Conservation (phyloP, 345 rosid species). For the Microcos paniculata region DNA sequence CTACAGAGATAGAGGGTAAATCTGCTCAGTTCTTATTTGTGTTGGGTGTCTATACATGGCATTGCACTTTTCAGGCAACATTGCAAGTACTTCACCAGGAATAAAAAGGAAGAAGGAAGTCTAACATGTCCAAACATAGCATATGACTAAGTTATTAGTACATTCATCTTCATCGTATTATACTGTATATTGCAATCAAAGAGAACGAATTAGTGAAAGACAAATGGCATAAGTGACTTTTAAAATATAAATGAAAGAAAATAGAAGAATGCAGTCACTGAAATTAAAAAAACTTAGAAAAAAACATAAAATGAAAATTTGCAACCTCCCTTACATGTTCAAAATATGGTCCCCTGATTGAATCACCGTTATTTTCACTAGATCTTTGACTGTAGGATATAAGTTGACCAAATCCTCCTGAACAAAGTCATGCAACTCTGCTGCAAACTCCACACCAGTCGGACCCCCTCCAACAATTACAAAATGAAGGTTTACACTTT, state of each 20-base stretch:
- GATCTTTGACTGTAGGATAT: constrained; percentile 73
- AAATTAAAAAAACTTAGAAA: not conserved
- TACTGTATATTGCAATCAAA: not conserved
- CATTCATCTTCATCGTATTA: not conserved
- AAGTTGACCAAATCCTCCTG: constrained; percentile 66
- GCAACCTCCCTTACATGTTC: constrained; percentile 54
- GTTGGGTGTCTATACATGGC: not conserved
- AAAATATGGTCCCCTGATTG: constrained; percentile 97
- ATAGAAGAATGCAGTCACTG: not conserved
- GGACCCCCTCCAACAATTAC: constrained; percentile 99
- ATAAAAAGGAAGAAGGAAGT: not conserved
- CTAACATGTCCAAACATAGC: not conserved
- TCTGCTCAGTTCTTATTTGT: not conserved
- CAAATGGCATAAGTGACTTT: not conserved
- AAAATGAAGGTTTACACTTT: constrained; percentile 78
- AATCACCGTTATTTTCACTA: constrained; percentile 68
- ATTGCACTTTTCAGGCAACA: not conserved
- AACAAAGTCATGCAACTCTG: constrained; percentile 89
- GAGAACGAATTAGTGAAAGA: not conserved
- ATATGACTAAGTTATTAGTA: not conserved
- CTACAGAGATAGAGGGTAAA: constrained; percentile 32
- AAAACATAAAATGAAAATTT: not conserved
- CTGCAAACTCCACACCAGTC: constrained; percentile 98
- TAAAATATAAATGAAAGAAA: not conserved
- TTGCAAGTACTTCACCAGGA: not conserved